Evolutionary conservation across 73 alveolate species (phyloP).

Genomic region (Blepharisma japonicum): DNA sequence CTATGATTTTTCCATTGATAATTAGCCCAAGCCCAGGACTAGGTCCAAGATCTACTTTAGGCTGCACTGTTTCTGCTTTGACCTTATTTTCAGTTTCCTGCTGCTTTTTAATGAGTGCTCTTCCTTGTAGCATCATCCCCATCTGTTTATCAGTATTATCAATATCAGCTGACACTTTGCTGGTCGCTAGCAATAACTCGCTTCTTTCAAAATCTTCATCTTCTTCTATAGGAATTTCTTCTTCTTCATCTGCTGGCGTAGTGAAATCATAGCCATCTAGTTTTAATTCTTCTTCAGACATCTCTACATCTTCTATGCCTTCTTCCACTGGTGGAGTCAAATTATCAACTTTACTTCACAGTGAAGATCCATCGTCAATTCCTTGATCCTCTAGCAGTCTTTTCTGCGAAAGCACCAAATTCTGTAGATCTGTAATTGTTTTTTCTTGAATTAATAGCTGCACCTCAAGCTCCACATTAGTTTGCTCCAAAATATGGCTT

Average conservation of each 20-base stretch:
- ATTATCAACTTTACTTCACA: background rate
- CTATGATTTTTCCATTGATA: constrained; percentile 24
- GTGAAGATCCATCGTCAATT: constrained; percentile 9
- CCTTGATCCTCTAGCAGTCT: constrained; percentile 32
- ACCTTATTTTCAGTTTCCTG: background rate
- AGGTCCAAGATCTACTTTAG: background rate
- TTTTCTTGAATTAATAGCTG: constrained; percentile 67
- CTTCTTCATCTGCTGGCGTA: constrained; percentile 2
- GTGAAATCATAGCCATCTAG: background rate
- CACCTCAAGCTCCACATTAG: constrained; percentile 69
- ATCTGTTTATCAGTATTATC: background rate
- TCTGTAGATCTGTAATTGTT: constrained; percentile 64
- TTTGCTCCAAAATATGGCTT: constrained; percentile 64
- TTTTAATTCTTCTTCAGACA: background rate
- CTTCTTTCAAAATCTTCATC: background rate
- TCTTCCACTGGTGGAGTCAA: background rate
- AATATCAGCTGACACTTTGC: constrained; percentile 4
- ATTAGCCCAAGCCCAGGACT: constrained; percentile 4
- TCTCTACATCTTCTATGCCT: background rate
- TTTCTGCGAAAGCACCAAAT: constrained; percentile 39
- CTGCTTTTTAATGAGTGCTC: background rate
- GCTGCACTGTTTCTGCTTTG: background rate
- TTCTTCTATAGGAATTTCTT: constrained; percentile 1
- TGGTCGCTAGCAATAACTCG: background rate
- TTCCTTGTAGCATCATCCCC: background rate